Base-by-base conservation (phyloP, 305 asterid species). In the Euphrasia arctica region DNA sequence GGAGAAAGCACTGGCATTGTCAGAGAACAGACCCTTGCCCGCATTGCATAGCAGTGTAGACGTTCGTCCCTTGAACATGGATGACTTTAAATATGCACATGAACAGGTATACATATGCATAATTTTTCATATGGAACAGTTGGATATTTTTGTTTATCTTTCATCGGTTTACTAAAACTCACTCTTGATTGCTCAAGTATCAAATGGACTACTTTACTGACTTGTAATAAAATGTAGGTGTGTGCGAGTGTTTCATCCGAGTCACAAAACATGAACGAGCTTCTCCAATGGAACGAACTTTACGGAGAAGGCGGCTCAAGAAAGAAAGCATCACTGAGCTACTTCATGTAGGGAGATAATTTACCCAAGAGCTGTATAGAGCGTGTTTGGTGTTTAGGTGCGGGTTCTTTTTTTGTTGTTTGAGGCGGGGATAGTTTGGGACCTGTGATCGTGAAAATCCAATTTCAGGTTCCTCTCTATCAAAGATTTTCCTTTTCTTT, bases 241-340 rank as follows among this genome's bases (percentile, higher is more conserved):
- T 84, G 91, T 54, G 96, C 96, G 28, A 86, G 96, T 58, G 91
- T 88, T 29, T 86, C 96, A 14, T 80, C 90, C 1, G 96, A 88
- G 62, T 88, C 95, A 0, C 81, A 81, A 51, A 87, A 87, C 76
- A 82, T 81, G 86, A 87, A 80, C 1, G 90, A 82, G 83, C 83
- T 87, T 27, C 74, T 63, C 60, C 90, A 84, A 39, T 84, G 95
- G 95, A 82, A 87, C 60, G 91, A 84, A 65, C 87, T 87, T 3
- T 87, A 82, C 15, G 90, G 90, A 25, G 90, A 84, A 80, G 91
- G 90, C 9, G 90, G 91, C 49, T 84, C 90, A 25, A 78, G 91
- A 74, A 84, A 80, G 82, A 84, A 72, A 73, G 74, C 58, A 45
- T 76, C 87, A 41, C 83, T 81, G 18, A 84, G 91, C 82, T 82